These are phyloP conservation scores for Clavariopsis aquatica DNA, from an alignment of 495 filamentous ascomycete genomes.

Conservation along the genomic window DNA sequence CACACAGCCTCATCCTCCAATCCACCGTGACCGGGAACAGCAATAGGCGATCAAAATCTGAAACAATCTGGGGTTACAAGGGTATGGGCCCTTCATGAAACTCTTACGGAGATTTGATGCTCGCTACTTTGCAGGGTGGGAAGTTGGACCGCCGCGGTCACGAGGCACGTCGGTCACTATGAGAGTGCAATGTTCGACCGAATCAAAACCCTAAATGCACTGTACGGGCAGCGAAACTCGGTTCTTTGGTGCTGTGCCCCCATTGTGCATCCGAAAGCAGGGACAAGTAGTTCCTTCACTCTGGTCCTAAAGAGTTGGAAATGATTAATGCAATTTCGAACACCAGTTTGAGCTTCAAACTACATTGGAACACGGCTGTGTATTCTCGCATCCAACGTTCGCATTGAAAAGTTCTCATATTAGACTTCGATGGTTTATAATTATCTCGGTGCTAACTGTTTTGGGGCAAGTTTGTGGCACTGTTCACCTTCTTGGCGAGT, in stretches of 20 bases:
- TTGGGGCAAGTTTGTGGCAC: not conserved
- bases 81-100: not conserved
- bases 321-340: not conserved
- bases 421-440: not conserved
- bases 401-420: not conserved
- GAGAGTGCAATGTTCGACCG: not conserved
- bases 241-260: not conserved
- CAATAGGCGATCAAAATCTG: not conserved
- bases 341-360: not conserved
- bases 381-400: not conserved
- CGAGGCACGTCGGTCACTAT: not conserved
- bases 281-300: not conserved
- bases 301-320: not conserved
- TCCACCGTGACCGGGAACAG: not conserved
- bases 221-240: not conserved
- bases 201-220: not conserved
- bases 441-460: not conserved
- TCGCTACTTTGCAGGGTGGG: not conserved
- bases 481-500: not conserved
- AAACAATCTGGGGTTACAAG: constrained; percentile 1
- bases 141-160: not conserved
- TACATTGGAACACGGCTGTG: not conserved
- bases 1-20: not conserved
- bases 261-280: not conserved
- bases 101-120: not conserved